Evolutionary conservation across 768 basidiomycete species (phyloP).

Genomic region (Phaffia australis): DNA sequence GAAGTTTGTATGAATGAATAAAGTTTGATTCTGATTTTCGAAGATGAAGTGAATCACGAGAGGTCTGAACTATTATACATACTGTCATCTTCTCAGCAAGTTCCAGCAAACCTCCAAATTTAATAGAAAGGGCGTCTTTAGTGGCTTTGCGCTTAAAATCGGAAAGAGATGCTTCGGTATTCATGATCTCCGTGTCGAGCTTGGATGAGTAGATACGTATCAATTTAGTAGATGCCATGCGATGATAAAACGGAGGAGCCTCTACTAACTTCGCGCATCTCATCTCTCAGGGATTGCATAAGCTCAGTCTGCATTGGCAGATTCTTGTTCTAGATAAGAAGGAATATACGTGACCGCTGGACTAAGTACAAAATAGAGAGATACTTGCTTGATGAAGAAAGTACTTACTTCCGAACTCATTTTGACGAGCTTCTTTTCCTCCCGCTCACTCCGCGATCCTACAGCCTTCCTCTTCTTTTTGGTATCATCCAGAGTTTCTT

Average conservation of each 20-base stretch:
- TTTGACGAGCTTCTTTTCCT: constrained; percentile 78
- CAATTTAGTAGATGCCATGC: neutral
- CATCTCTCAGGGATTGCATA: constrained; percentile 58
- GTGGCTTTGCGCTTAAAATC: constrained; percentile 60
- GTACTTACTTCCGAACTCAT: constrained; percentile 60
- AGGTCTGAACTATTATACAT: constrained; percentile 24
- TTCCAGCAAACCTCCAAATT: constrained; percentile 78
- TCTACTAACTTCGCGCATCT: constrained; percentile 45
- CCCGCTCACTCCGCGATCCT: constrained; percentile 60
- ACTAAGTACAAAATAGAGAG: neutral
- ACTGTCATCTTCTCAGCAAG: constrained; percentile 66
- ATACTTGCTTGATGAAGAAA: constrained; percentile 15
- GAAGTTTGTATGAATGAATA: constrained; percentile 17
- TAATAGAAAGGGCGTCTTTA: constrained; percentile 57
- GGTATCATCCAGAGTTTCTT: constrained; percentile 70
- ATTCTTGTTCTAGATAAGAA: constrained; percentile 55
- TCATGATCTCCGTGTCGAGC: constrained; percentile 73
- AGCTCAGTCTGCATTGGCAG: constrained; percentile 59
- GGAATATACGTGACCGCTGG: neutral
- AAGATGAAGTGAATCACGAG: neutral
- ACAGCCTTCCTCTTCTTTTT: constrained; percentile 59
- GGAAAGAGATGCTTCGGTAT: constrained; percentile 64
- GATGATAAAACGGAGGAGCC: neutral
- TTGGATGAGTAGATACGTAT: constrained; percentile 24
- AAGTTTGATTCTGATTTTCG: neutral